These are phyloP conservation scores for Neophaeococcomyces mojaviensis DNA, from an alignment of 2,329 filamentous ascomycete species.

Conservation along the genomic window DNA sequence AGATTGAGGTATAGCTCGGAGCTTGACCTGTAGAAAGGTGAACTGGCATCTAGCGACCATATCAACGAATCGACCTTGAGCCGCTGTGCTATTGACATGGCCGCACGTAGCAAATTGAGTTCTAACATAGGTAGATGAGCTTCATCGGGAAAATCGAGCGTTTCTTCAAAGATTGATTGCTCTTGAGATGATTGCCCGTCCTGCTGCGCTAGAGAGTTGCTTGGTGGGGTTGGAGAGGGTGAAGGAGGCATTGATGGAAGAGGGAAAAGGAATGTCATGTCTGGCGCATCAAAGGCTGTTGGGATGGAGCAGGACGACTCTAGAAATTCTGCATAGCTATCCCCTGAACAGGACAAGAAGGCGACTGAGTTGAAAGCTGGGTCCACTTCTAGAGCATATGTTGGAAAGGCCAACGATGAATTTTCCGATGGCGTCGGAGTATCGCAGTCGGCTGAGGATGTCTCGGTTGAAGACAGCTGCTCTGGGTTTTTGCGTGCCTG, in stretches of 20 bases:
- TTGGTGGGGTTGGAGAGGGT: conserved; percentile 8
- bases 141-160: conserved; percentile 37
- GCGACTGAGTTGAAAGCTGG: background rate
- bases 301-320: background rate
- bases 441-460: no score
- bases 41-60: conserved; percentile 42
- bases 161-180: conserved; percentile 6
- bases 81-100: conserved; percentile 42
- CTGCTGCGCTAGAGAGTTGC: conserved; percentile 5
- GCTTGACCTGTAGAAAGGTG: conserved; percentile 35
- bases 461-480: no score
- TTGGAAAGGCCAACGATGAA: no score
- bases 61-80: conserved; percentile 35
- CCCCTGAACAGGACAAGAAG: background rate
- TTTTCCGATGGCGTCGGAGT: no score
- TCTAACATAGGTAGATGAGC: conserved; percentile 43
- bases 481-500: conserved; percentile 9
- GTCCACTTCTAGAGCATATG: background rate
- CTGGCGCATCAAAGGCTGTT: background rate
- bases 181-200: background rate
- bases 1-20: conserved; percentile 31
- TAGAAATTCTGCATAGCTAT: background rate
- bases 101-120: conserved; percentile 42
- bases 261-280: background rate
- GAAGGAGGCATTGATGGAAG: conserved; percentile 9